A percentile compares a stretch with the other conserved stretches of the same genome.
Conservation (phyloP, 257 asterid species). For the Buddleja alternifolia region DNA sequence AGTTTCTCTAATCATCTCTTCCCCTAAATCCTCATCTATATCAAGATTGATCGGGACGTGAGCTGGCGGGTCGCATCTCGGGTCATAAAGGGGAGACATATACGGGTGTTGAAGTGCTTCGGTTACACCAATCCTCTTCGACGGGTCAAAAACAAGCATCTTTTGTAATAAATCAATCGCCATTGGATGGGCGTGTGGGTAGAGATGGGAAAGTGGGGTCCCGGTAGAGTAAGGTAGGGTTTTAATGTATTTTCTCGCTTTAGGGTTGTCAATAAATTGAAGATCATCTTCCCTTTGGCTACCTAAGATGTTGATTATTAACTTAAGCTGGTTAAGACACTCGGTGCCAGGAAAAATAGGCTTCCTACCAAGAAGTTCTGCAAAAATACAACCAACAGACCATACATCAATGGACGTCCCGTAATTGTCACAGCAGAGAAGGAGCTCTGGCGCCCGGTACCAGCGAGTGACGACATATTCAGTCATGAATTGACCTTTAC, state of each 20-base stretch:
- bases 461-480: constrained; percentile 67
- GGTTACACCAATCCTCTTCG: constrained; percentile 64
- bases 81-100: constrained; percentile 67
- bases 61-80: constrained; percentile 57
- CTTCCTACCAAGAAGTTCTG: constrained; percentile 62
- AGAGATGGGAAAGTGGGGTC: constrained; percentile 48
- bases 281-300: constrained; percentile 57
- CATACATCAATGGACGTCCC: constrained; percentile 63
- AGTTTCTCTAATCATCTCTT: constrained; percentile 59
- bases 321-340: constrained; percentile 63
- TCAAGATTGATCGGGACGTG: constrained; percentile 61
- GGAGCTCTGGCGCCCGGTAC: constrained; percentile 70
- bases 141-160: constrained; percentile 65
- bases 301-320: constrained; percentile 60
- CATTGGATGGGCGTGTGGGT: constrained; percentile 60
- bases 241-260: constrained; percentile 58
- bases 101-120: constrained; percentile 72
- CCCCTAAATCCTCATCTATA: constrained; percentile 63
- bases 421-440: constrained; percentile 62
- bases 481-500: constrained; percentile 67
- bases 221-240: constrained; percentile 58
- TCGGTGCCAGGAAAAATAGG: constrained; percentile 65
- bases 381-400: constrained; percentile 70
- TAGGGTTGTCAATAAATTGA: constrained; percentile 57
- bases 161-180: constrained; percentile 59